Percentiles rank a stretch among this genome's conserved stretches.
These are phyloP conservation scores for Talinum fruticosum DNA, from an alignment of 148 eudicot species.

Conservation along the genomic window DNA sequence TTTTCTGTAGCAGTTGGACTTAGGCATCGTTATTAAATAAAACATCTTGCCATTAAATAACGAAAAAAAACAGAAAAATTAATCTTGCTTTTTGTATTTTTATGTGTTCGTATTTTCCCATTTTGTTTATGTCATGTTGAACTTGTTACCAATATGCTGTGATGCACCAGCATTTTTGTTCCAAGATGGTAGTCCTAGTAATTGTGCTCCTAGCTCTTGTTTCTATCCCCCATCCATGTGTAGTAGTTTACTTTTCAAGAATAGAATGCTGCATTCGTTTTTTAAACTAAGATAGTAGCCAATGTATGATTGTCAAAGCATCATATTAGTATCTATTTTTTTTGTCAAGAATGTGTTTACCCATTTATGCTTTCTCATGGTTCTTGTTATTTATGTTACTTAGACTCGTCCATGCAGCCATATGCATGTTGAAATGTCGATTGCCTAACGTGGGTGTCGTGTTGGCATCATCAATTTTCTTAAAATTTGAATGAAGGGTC, in stretches of 20 bases:
- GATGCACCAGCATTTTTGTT: background rate
- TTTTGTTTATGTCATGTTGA: too few relatives aligned
- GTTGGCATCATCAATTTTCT: too few relatives aligned
- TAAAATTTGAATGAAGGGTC: too few relatives aligned
- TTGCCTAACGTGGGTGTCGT: too few relatives aligned
- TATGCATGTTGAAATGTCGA: too few relatives aligned
- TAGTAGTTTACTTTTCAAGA: background rate
- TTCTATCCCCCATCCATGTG: background rate
- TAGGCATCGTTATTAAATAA: background rate
- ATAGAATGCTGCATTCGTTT: background rate
- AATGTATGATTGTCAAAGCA: background rate
- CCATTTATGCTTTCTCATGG: background rate
- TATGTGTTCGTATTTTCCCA: background rate
- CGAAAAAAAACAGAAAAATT: background rate
- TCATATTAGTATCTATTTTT: background rate
- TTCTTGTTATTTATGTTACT: too few relatives aligned
- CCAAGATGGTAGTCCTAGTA: background rate
- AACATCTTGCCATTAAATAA: too few relatives aligned
- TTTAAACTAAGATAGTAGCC: background rate
- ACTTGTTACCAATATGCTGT: background rate
- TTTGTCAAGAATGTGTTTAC: background rate
- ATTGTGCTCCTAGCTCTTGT: background rate
- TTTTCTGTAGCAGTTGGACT: background rate
- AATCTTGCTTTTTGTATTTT: background rate
- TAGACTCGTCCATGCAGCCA: too few relatives aligned